Evolutionary conservation across 176 grass and related monocot species (phyloP).

Genomic region (Aegilops speltoides): DNA sequence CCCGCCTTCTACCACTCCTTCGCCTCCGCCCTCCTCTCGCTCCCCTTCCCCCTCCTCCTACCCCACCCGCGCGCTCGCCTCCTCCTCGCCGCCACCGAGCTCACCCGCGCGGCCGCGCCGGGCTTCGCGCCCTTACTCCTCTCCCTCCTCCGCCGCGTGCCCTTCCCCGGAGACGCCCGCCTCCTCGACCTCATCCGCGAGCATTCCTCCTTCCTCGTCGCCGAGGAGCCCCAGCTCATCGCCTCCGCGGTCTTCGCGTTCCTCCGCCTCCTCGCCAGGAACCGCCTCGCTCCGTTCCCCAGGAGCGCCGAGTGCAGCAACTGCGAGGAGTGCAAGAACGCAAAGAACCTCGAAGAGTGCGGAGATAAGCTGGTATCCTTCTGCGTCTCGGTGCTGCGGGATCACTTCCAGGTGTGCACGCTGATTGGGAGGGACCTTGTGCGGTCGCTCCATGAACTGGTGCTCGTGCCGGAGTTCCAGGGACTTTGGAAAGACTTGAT

Average conservation of each 20-base stretch:
- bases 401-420: constrained; percentile 45
- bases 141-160: constrained; percentile 54
- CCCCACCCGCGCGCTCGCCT: constrained; percentile 50
- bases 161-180: constrained; percentile 36
- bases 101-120: constrained; percentile 48
- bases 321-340: constrained; percentile 52
- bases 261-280: constrained; percentile 54
- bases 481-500: constrained; percentile 59
- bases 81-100: constrained; percentile 41
- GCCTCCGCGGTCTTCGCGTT: constrained; percentile 48
- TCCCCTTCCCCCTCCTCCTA: constrained; percentile 54
- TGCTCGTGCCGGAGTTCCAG: constrained; percentile 68
- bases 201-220: constrained; percentile 17
- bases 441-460: constrained; percentile 69
- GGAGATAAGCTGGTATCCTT: constrained; percentile 59
- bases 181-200: constrained; percentile 13
- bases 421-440: constrained; percentile 73
- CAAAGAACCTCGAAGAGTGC: constrained; percentile 47
- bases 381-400: constrained; percentile 48
- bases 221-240: constrained; percentile 45
- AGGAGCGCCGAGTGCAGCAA: constrained; percentile 38
- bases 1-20: constrained; percentile 61
- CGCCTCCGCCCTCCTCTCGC: constrained; percentile 47
- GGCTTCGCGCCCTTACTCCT: constrained; percentile 42
- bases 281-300: constrained; percentile 35